Evolutionary conservation across 495 filamentous ascomycete species (phyloP), one percentile per base, ranked within the genome.

Genomic region (Sphaerosporella brunnea): DNA sequence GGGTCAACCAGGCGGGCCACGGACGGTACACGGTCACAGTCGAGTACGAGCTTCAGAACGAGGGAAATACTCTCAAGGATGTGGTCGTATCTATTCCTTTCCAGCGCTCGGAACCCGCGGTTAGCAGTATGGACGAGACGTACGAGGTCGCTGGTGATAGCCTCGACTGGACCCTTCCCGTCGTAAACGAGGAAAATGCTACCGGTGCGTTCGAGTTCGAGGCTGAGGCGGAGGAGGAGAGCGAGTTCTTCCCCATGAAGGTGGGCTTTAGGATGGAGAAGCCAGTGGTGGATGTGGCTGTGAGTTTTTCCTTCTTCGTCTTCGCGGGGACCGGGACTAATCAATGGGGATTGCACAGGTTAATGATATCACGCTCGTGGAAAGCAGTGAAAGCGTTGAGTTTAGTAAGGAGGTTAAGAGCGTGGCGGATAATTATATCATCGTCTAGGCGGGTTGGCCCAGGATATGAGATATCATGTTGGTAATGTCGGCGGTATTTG

Each of bases 191-290:
- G 49, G 76, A 74, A 19, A 92, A 92, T 59, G 61, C 77, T 1
- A 82, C 72, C 20, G 88, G 88, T 16, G 77, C 78, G 24, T 96
- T 96, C 55, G 88, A 95, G 61, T 94, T 95, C 51, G 88, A 95
- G 65, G 82, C 84, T 13, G 76, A 80, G 56, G 84, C 83, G 23
- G 75, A 77, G 39, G 75, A 76, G 46, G 88, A 94, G 63, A 75
- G 78, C 45, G 85, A 92, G 51, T 95, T 95, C 66, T 96, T 96
- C 77, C 88, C 88, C 1, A 95, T 96, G 87, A 77, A 72, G 38
- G 81, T 95, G 24, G 75, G 75, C 23, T 96, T 96, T 68, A 76
- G 80, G 26, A 93, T 93, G 68, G 72, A 77, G 34, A 75, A 69
- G 44, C 88, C 88, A 19, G 86, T 88, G 61, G 74, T 94, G 25